phyloP scores from a whole-genome alignment of 2,329 filamentous ascomycete genomes.

The Nemania abortiva region DNA sequence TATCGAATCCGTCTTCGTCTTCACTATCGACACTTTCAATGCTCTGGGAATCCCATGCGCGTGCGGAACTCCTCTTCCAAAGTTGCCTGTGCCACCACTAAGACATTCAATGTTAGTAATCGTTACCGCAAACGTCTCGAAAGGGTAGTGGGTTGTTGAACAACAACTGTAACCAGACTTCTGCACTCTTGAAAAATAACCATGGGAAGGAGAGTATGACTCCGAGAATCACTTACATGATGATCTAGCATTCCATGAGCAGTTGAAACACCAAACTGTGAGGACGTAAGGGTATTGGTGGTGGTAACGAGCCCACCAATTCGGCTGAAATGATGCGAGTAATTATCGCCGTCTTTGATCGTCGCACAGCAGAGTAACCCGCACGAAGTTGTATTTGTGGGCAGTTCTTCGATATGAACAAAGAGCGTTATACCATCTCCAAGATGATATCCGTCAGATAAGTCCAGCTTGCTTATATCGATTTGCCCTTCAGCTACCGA shows the following conservation, averaged over 20 bases:
- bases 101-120: neutral
- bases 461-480: constrained; percentile 22
- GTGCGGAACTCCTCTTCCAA: neutral
- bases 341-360: constrained; percentile 27
- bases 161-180: no score
- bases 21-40: constrained; percentile 6
- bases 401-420: constrained; percentile 24
- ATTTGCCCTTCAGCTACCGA: constrained; percentile 23
- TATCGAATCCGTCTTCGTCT: constrained; percentile 15
- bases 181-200: no score
- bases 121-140: neutral
- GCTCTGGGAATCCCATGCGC: constrained; percentile 18
- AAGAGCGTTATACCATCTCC: constrained; percentile 27
- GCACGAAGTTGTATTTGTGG: constrained; percentile 11
- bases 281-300: constrained; percentile 27
- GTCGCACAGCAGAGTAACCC: constrained; percentile 28
- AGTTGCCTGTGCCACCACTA: constrained; percentile 31
- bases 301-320: constrained; percentile 28
- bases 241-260: constrained; percentile 33
- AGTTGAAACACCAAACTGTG: constrained; percentile 34
- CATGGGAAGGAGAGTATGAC: neutral
- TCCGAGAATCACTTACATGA: constrained; percentile 14
- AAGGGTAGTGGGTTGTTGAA: neutral
- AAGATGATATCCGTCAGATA: constrained; percentile 26
- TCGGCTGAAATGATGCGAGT: constrained; percentile 32